phyloP scores from a whole-genome alignment of 768 basidiomycete species.

The Hygrophorus russula region DNA sequence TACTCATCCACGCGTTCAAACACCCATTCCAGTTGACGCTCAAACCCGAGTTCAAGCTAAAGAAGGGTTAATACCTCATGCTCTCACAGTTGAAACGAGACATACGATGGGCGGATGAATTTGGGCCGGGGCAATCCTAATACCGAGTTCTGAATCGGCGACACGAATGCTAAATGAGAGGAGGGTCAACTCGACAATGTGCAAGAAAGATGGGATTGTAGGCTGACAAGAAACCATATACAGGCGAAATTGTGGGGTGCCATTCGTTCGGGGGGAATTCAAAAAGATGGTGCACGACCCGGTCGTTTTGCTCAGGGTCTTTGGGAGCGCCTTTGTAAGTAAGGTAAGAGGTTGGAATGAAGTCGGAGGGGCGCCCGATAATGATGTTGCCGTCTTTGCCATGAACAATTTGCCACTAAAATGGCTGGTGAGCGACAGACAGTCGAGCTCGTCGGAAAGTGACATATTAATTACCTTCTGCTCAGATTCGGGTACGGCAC shows the following conservation, averaged over 20 bases:
- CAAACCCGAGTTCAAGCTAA: conserved; percentile 2
- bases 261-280: conserved; percentile 7
- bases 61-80: conserved; percentile 1
- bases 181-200: no score
- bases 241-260: conserved; percentile 7
- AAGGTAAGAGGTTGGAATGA: conserved; percentile 6
- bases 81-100: conserved; percentile 2
- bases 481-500: background rate
- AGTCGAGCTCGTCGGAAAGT: conserved; percentile 1
- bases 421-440: conserved; percentile 2
- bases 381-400: background rate
- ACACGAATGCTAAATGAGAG: no score
- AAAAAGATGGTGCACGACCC: background rate
- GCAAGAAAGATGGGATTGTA: background rate
- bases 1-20: background rate
- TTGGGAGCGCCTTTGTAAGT: conserved; percentile 5
- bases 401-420: conserved; percentile 1
- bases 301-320: conserved; percentile 7
- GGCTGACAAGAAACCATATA: conserved; percentile 7
- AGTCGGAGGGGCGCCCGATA: conserved; percentile 4
- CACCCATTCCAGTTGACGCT: background rate
- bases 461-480: conserved; percentile 2
- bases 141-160: no score
- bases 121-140: no score
- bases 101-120: conserved; percentile 2